A percentile compares a stretch with the other conserved stretches of the same genome.
These are phyloP conservation scores for Dipodascus geniculatus DNA, from an alignment of 805 yeast species.

Conservation along the genomic window DNA sequence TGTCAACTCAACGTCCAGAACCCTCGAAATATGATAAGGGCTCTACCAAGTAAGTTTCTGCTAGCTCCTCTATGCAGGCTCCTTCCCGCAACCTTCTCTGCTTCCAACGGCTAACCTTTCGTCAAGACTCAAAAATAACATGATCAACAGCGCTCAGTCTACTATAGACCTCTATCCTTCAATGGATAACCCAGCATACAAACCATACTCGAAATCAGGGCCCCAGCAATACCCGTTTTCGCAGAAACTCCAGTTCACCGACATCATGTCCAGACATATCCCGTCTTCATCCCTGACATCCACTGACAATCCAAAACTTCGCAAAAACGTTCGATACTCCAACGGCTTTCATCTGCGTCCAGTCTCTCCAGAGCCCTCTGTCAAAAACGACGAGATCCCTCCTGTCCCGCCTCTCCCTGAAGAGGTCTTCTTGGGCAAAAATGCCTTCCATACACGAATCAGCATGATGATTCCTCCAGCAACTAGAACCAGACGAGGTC, in stretches of 20 bases:
- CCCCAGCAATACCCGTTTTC: not conserved
- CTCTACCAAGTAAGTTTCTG: not conserved
- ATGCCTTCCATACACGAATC: not conserved
- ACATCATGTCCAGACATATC: not conserved
- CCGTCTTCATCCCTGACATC: not conserved
- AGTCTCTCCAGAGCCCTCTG: not conserved
- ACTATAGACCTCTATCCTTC: constrained; percentile 1
- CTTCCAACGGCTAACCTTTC: not conserved
- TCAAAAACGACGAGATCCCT: not conserved
- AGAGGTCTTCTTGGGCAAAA: not conserved
- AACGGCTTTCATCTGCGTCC: not conserved
- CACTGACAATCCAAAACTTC: not conserved
- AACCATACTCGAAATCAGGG: not conserved
- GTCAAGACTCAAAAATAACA: not conserved
- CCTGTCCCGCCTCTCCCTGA: not conserved
- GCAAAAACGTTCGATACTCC: not conserved
- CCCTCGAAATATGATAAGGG: not conserved
- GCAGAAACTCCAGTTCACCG: not conserved
- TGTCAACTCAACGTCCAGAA: not conserved
- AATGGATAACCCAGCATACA: not conserved
- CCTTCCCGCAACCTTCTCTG: too few species aligned
- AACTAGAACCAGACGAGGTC: not conserved
- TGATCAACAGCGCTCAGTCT: not conserved
- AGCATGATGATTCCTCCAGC: not conserved
- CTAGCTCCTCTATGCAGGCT: too few species aligned